These are phyloP conservation scores for Ogataea ramenticola DNA, from an alignment of 805 yeast genomes.

Conservation along the genomic window DNA sequence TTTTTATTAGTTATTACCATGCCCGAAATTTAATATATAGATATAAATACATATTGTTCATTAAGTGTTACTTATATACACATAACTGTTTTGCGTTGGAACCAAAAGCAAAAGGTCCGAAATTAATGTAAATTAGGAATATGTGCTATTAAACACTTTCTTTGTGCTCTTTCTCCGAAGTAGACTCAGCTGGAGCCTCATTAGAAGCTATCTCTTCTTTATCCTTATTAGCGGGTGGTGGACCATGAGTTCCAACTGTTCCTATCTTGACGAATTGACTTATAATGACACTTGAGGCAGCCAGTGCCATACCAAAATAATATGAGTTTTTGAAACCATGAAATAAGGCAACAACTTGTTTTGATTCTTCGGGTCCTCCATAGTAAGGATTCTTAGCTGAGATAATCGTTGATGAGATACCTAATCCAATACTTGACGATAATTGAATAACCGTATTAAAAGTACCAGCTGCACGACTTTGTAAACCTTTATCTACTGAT, in stretches of 20 bases:
- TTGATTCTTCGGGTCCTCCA: slow-evolving; percentile 20
- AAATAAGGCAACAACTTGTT: slow-evolving; percentile 19
- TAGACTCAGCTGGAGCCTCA: too few species aligned
- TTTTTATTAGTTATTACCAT: too few species aligned
- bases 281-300: slow-evolving; percentile 23
- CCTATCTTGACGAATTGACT: slow-evolving; percentile 30
- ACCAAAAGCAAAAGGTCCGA: too few species aligned
- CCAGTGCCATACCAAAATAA: slow-evolving; percentile 31
- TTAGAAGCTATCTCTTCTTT: too few species aligned
- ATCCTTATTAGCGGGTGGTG: too few species aligned
- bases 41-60: too few species aligned
- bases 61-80: too few species aligned
- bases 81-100: too few species aligned
- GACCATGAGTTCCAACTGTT: slow-evolving; percentile 17
- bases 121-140: too few species aligned
- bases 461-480: slow-evolving; percentile 41
- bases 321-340: slow-evolving; percentile 29
- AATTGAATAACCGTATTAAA: slow-evolving; percentile 38
- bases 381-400: slow-evolving; percentile 24
- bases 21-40: too few species aligned
- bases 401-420: slow-evolving; percentile 33
- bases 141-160: too few species aligned
- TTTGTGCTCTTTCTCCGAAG: too few species aligned
- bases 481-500: slow-evolving; percentile 30
- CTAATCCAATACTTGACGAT: slow-evolving; percentile 34